phyloP scores from a whole-genome alignment of 345 rosid species.

The Rhizophora mangle region DNA sequence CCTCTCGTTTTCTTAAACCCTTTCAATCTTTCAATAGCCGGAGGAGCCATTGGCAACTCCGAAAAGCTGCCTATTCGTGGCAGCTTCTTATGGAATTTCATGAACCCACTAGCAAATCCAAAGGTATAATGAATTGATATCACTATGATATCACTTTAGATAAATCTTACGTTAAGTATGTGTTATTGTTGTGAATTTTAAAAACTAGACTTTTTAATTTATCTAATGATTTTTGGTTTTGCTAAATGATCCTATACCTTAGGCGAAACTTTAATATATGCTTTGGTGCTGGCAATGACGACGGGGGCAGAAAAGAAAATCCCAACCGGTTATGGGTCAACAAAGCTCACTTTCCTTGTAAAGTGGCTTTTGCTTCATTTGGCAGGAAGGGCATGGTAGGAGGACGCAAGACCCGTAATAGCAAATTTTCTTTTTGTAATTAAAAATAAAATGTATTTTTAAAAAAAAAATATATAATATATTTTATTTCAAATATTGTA shows the following conservation, averaged over 20 bases:
- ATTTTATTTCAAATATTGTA: too few relatives aligned
- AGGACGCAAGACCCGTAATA: too few relatives aligned
- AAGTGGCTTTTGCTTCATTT: slow-evolving; percentile 6
- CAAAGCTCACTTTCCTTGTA: neutral
- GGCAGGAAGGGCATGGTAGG: neutral
- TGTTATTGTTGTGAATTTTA: too few relatives aligned
- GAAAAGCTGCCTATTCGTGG: slow-evolving; percentile 12
- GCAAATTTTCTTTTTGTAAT: too few relatives aligned
- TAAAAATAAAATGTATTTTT: too few relatives aligned
- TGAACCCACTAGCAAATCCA: neutral
- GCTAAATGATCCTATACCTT: too few relatives aligned
- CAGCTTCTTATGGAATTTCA: slow-evolving; percentile 11
- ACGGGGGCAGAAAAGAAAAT: neutral
- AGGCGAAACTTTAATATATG: too few relatives aligned
- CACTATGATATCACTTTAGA: too few relatives aligned
- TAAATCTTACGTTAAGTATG: too few relatives aligned
- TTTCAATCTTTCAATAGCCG: neutral
- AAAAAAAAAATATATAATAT: too few relatives aligned
- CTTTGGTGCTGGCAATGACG: neutral
- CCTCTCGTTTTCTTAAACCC: neutral
- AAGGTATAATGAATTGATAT: neutral
- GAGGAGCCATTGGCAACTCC: slow-evolving; percentile 1
- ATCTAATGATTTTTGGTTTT: neutral
- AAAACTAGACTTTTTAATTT: too few relatives aligned
- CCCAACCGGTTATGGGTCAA: slow-evolving; percentile 1